A percentile compares a stretch with the other conserved stretches of the same genome.
Evolutionary conservation across 257 asterid genomes (phyloP).

Genomic region (Solanum virginianum): DNA sequence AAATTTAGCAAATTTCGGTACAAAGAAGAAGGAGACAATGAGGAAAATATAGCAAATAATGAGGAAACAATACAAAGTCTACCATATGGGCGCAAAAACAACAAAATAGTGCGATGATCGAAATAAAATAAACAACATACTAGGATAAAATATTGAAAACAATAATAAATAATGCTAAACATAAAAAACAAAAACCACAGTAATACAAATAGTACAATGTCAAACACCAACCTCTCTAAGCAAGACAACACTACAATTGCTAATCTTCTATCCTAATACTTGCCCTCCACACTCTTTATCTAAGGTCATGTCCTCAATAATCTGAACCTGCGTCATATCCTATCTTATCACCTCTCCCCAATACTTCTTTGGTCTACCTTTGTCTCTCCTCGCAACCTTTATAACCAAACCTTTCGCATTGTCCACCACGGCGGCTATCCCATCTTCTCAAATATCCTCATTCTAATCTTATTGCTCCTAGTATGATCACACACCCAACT

Average conservation of each 20-base stretch:
- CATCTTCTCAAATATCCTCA: not conserved
- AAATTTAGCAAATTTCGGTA: not conserved
- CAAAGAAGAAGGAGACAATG: not conserved
- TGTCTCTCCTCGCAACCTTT: not conserved
- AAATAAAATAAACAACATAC: not conserved
- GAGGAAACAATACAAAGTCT: not conserved
- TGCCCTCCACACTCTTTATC: not conserved
- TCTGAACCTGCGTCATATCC: not conserved
- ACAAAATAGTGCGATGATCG: not conserved
- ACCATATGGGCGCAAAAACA: not conserved
- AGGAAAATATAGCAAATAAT: not conserved
- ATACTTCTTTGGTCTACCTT: not conserved
- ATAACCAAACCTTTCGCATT: not conserved
- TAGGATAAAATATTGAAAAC: not conserved
- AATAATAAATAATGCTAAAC: not conserved
- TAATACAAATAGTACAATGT: not conserved
- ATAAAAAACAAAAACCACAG: not conserved
- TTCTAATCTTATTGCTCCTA: not conserved
- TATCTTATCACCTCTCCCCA: not conserved
- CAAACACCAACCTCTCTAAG: not conserved
- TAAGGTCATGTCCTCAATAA: not conserved
- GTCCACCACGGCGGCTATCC: not conserved
- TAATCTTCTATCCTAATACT: not conserved
- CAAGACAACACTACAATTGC: not conserved
- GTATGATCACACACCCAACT: not conserved